These are phyloP conservation scores for Plenodomus biglobosus DNA, from an alignment of 2,329 filamentous ascomycete species.

Conservation along the genomic window DNA sequence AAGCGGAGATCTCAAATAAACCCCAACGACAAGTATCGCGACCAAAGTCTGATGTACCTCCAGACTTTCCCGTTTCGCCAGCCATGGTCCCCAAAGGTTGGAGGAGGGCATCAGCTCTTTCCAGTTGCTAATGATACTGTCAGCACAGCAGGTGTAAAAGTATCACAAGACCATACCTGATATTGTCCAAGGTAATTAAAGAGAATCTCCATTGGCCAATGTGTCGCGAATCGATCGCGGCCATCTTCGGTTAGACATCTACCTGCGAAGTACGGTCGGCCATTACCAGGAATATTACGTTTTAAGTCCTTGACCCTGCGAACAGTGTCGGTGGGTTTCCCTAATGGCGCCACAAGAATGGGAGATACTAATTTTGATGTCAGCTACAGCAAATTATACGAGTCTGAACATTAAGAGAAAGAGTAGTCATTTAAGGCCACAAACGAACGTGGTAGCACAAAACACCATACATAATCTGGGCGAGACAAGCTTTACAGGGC, in stretches of 20 bases:
- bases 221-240: conserved; percentile 33
- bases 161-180: conserved; percentile 43
- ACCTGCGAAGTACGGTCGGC: conserved; percentile 51
- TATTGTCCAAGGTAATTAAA: conserved; percentile 59
- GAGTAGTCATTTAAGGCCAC: too few species aligned
- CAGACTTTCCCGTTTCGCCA: conserved; percentile 49
- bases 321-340: conserved; percentile 52
- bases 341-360: conserved; percentile 37
- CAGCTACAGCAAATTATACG: not conserved
- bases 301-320: conserved; percentile 59
- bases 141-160: conserved; percentile 10
- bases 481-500: too few species aligned
- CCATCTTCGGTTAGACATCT: conserved; percentile 35
- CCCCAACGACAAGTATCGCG: conserved; percentile 49
- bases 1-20: conserved; percentile 56
- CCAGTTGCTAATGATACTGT: conserved; percentile 47
- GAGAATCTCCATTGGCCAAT: conserved; percentile 58
- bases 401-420: too few species aligned
- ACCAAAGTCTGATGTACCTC: conserved; percentile 51
- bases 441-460: too few species aligned
- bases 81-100: conserved; percentile 49
- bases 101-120: conserved; percentile 50
- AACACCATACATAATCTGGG: too few species aligned
- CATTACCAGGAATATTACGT: conserved; percentile 33
- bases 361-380: conserved; percentile 41